Conservation (phyloP, 2,329 filamentous ascomycete genomes). For the Penicillium sp. region DNA sequence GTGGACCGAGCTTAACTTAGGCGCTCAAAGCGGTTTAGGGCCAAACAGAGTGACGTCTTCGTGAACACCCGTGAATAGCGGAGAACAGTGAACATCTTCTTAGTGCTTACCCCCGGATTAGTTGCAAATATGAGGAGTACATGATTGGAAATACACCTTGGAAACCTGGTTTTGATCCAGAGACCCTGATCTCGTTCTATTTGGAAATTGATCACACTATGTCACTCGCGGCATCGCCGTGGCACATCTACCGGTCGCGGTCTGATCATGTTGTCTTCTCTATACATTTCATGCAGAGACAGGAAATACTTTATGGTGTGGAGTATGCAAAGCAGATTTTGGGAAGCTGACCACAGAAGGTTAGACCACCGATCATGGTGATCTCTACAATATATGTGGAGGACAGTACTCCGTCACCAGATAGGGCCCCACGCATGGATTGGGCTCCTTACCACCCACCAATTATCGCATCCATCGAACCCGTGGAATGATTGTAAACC, state of each 20-base stretch:
- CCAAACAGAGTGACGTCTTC: constrained; percentile 34
- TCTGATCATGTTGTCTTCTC: neutral
- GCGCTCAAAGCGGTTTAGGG: constrained; percentile 24
- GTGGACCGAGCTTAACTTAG: constrained; percentile 26
- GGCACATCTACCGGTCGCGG: neutral
- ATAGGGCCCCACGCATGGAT: neutral
- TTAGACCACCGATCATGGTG: neutral
- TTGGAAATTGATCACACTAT: neutral
- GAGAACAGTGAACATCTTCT: neutral
- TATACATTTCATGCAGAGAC: neutral
- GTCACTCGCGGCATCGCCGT: neutral
- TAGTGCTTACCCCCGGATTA: neutral
- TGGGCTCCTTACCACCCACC: neutral
- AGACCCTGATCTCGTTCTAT: neutral
- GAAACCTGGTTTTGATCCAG: neutral
- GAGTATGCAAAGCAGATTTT: neutral
- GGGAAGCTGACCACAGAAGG: neutral
- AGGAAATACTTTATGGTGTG: neutral
- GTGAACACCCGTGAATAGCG: neutral
- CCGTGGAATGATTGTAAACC: neutral
- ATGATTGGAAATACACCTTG: neutral
- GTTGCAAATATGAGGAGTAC: neutral
- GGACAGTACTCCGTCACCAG: constrained; percentile 8
- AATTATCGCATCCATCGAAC: neutral
- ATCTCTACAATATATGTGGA: constrained; percentile 2